Evolutionary conservation across 106 monocot species (phyloP), one percentile per base, ranked within the genome.

Genomic region (Dioscorea dumetorum): DNA sequence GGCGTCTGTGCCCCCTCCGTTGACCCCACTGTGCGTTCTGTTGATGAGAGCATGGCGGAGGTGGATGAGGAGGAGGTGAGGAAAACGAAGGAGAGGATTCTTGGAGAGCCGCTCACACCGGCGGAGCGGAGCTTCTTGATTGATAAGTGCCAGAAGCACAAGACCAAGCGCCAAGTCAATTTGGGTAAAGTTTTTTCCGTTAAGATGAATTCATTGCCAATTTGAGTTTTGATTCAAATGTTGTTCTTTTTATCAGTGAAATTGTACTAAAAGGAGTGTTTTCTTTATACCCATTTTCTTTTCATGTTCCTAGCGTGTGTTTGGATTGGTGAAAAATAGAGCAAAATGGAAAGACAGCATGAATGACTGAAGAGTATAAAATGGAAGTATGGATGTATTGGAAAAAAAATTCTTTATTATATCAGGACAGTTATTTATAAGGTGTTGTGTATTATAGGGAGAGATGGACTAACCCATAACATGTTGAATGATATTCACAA

Each of bases 401-500:
- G 28, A 3, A 41, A 8, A 41, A 41, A 41, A 41, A 41, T 3
- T 41, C 41, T 41, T 41, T 41, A 41, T 41, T 41, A 10, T 41
- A 2, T 41, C 6, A 10, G 10, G 41, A 41, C 9, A 41, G 41
- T 41, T 5, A 41, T 41, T 41, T 41, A 41, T 10, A 54, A 54
- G 19, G 19, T 18, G 54, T 18, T 54, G 2, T 48, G 70, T 48
- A 70, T 32, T n/a, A 62, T 54, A 99, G 97, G 97, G 41, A 99
- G 97, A 77, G 92, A 99, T 81, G 97, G 97, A 17, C 69, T 99
- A 54, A 99, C 92, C 23, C 97, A 99, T 67, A 99, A 99, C 75
- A 99, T 99, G 97, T 77, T 99, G 73, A 92, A 87, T 81, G 97
- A 92, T 65, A 92, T 99, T 72, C 92, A 99, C 58, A 90, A 99